Evolutionary conservation across 202 grass and related monocot species (phyloP), one percentile per base, ranked within the genome.

Genomic region (Panicum virgatum): DNA sequence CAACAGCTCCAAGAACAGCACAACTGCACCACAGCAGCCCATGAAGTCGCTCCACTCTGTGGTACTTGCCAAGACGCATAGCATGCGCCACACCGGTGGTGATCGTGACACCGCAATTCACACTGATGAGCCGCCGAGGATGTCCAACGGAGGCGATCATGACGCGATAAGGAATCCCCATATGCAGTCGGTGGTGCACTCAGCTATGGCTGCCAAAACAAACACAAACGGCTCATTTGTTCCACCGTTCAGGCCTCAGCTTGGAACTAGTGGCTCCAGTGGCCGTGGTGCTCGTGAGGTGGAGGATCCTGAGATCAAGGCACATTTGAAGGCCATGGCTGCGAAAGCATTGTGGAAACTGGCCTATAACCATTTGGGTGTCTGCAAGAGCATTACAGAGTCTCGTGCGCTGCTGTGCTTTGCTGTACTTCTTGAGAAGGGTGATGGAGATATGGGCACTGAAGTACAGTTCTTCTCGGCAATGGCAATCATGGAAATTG

Each of bases 301-400:
- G 27, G 93, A 92, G 82, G 90, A 90, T 51, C 85, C 86, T 14
- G 85, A 88, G 61, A 73, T 83, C 26, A 96, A 92, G 76, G 85
- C 85, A 3, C 63, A 85, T 27, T 77, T 96, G 80, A 96, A 96
- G 82, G 93, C 93, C 62, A 92, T 92, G 93, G 93, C 90, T 0
- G 90, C 93, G 3, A 82, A 83, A 48, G 90, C 90, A 57, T 63
- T 96, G 53, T 92, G 90, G 90, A 82, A 81, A 18, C 85, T 96
- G 7, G 90, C 93, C 37, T 76, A 70, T 43, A 80, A 69, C 72
- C 89, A 90, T 83, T 36, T 83, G 38, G 84, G 40, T 57, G 91
- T 96, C 54, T 92, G 93, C 80, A 90, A 90, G 84, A 92, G 83
- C 80, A 92, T 96, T 60, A 96, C 93, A 32, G 93, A 96, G 77